phyloP scores from a whole-genome alignment of 2,329 filamentous ascomycete species.

The Cladosporium sp. region DNA sequence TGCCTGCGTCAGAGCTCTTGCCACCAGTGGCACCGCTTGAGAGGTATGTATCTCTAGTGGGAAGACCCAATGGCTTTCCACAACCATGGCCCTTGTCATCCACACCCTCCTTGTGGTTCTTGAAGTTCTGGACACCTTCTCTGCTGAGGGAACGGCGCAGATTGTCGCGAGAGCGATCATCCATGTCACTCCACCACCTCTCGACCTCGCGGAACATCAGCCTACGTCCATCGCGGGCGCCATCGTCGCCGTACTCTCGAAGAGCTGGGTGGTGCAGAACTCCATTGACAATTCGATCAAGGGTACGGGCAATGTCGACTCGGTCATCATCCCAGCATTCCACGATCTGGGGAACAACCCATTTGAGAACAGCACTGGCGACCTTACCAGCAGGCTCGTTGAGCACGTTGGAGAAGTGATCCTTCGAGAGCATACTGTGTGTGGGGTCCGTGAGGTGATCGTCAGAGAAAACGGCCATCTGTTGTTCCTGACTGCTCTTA shows the following conservation, averaged over 20 bases:
- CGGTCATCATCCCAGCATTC: slow-evolving; percentile 77
- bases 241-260: slow-evolving; percentile 64
- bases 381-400: slow-evolving; percentile 85
- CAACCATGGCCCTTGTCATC: slow-evolving; percentile 83
- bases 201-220: slow-evolving; percentile 77
- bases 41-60: slow-evolving; percentile 50
- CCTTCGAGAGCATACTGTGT: slow-evolving; percentile 93
- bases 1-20: not conserved
- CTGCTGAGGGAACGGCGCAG: slow-evolving; percentile 73
- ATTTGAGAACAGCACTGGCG: slow-evolving; percentile 72
- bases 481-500: slow-evolving; percentile 74
- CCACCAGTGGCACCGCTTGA: slow-evolving; percentile 45
- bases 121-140: slow-evolving; percentile 68
- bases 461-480: slow-evolving; percentile 81
- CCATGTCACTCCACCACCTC: slow-evolving; percentile 74
- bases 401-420: slow-evolving; percentile 85
- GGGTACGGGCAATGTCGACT: slow-evolving; percentile 63
- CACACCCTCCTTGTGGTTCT: slow-evolving; percentile 84
- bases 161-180: slow-evolving; percentile 57
- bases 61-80: slow-evolving; percentile 72
- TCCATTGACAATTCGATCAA: slow-evolving; percentile 73
- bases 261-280: slow-evolving; percentile 87
- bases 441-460: slow-evolving; percentile 75
- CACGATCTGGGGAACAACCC: slow-evolving; percentile 87
- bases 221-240: slow-evolving; percentile 65